phyloP scores from a whole-genome alignment of 1,139 yeast species.

The Candida labiduridarum region DNA sequence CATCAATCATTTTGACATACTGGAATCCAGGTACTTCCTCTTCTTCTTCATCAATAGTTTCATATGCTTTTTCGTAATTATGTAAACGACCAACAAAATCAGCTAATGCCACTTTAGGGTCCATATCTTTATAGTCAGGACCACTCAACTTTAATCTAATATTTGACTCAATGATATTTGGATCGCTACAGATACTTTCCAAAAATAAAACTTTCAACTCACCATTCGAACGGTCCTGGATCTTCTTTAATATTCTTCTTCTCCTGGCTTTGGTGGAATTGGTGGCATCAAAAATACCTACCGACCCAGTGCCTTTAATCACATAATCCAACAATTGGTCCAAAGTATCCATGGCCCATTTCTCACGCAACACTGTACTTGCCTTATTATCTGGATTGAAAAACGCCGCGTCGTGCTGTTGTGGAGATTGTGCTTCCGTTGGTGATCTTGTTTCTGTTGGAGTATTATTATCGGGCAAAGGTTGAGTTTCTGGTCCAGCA shows the following conservation, averaged over 20 bases:
- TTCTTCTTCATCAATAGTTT: conserved; percentile 82
- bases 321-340: conserved; percentile 83
- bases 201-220: conserved; percentile 79
- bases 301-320: conserved; percentile 79
- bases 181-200: conserved; percentile 87
- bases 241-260: conserved; percentile 64
- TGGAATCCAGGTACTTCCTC: conserved; percentile 65
- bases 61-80: conserved; percentile 88
- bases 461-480: conserved; percentile 64
- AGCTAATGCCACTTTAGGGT: conserved; percentile 72
- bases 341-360: conserved; percentile 95
- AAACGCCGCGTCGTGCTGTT: conserved; percentile 73
- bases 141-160: conserved; percentile 85
- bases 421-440: conserved; percentile 18
- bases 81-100: conserved; percentile 83
- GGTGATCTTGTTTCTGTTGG: conserved; percentile 24
- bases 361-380: conserved; percentile 72
- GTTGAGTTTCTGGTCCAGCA: conserved; percentile 72
- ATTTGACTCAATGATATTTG: conserved; percentile 75
- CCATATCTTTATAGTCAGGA: conserved; percentile 89
- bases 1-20: conserved; percentile 94
- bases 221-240: conserved; percentile 70
- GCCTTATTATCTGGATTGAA: conserved; percentile 79
- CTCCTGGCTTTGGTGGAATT: conserved; percentile 83
- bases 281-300: conserved; percentile 94